Evolutionary conservation across 805 yeast genomes (phyloP).

Genomic region (Cyberlindnera meyerae): DNA sequence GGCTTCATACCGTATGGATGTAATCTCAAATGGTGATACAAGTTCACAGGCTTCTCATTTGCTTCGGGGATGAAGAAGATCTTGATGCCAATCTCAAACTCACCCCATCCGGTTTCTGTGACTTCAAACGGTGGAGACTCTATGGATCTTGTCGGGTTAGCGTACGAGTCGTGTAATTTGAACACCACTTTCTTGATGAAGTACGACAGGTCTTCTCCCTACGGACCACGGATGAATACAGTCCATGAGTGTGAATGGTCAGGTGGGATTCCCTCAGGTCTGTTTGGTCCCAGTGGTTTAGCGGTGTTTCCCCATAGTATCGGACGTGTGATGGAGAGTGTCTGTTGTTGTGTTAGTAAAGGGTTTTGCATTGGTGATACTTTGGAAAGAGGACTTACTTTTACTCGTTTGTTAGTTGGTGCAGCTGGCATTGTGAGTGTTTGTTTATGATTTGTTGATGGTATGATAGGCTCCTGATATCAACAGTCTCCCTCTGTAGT

Average conservation of each 20-base stretch:
- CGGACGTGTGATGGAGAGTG: conserved; percentile 70
- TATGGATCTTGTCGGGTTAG: conserved; percentile 76
- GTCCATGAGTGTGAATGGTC: conserved; percentile 98
- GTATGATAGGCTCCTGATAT: too few relatives aligned
- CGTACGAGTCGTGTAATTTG: conserved; percentile 92
- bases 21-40: conserved; percentile 84
- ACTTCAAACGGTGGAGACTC: conserved; percentile 93
- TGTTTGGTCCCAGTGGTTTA: conserved; percentile 52
- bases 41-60: conserved; percentile 77
- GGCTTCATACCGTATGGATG: conserved; percentile 68
- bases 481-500: too few relatives aligned
- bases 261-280: conserved; percentile 60
- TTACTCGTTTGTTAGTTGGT: conserved; percentile 17
- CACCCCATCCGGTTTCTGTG: conserved; percentile 99
- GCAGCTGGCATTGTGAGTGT: conserved; percentile 13
- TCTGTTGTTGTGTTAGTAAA: conserved; percentile 27
- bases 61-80: conserved; percentile 83
- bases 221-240: conserved; percentile 78
- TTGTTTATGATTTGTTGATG: too few relatives aligned
- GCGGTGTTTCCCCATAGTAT: conserved; percentile 80
- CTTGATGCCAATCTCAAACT: conserved; percentile 86
- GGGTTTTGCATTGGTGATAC: background rate
- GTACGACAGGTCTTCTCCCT: conserved; percentile 72
- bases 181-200: conserved; percentile 87
- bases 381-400: conserved; percentile 2